A percentile compares a stretch with the other conserved stretches of the same genome.
These are phyloP conservation scores for Pyrenochaeta sp. DNA, from an alignment of 2,329 filamentous ascomycete species.

Conservation along the genomic window DNA sequence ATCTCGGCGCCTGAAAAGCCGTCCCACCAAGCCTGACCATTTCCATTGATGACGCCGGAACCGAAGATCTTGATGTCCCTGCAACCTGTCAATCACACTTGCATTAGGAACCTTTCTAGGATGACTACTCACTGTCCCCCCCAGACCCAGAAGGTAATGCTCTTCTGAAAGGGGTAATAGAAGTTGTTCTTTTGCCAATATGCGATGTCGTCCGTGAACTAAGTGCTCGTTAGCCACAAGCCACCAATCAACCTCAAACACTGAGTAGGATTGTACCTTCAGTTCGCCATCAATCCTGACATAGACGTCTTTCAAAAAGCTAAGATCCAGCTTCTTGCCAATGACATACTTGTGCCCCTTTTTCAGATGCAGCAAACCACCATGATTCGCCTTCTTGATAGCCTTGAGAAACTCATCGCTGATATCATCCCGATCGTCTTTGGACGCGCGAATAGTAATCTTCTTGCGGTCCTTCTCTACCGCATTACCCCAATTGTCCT, in stretches of 20 bases:
- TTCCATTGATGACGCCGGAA: conserved; percentile 59
- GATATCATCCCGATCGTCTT: conserved; percentile 63
- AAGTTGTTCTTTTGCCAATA: conserved; percentile 61
- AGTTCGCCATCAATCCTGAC: conserved; percentile 65
- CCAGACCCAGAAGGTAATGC: conserved; percentile 70
- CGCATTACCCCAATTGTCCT: conserved; percentile 41
- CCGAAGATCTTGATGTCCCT: conserved; percentile 66
- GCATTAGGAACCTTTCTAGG: not conserved
- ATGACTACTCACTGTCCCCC: conserved; percentile 56
- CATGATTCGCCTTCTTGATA: conserved; percentile 64
- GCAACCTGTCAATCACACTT: conserved; percentile 7
- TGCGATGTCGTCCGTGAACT: conserved; percentile 57
- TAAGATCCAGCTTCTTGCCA: conserved; percentile 66
- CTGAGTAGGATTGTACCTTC: too few species aligned
- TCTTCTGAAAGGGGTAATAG: conserved; percentile 61
- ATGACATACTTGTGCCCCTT: conserved; percentile 64
- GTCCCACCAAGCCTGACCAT: conserved; percentile 60
- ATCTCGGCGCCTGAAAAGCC: conserved; percentile 57
- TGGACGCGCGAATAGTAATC: conserved; percentile 62
- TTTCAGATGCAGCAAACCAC: conserved; percentile 63
- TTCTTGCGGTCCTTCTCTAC: conserved; percentile 51
- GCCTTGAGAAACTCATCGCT: conserved; percentile 63
- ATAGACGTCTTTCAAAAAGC: conserved; percentile 65
- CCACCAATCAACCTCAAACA: too few species aligned
- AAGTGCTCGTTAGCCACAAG: conserved; percentile 8